Conservation (phyloP, 495 filamentous ascomycete genomes). For the Bombardia bombarda region DNA sequence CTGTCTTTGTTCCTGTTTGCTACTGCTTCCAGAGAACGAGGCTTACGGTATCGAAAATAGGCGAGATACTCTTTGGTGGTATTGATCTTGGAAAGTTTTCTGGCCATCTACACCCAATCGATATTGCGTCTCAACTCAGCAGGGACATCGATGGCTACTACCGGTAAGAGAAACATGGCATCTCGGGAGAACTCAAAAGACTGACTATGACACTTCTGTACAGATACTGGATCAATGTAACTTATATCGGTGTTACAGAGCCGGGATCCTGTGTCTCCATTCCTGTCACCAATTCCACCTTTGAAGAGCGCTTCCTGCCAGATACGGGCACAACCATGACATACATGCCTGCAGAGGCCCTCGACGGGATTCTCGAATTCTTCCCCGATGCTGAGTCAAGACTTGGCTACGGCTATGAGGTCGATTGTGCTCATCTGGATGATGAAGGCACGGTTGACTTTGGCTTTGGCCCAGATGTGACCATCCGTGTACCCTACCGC, state of each 20-base stretch:
- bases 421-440: conserved; percentile 46
- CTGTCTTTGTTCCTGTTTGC: neutral
- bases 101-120: conserved; percentile 49
- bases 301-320: conserved; percentile 50
- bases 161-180: conserved; percentile 3
- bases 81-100: conserved; percentile 73
- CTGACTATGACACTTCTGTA: neutral
- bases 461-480: conserved; percentile 46
- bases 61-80: conserved; percentile 81
- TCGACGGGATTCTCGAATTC: conserved; percentile 45
- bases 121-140: conserved; percentile 8
- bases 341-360: conserved; percentile 63
- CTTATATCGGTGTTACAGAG: conserved; percentile 39
- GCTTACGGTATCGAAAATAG: no score
- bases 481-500: conserved; percentile 57
- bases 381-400: conserved; percentile 45
- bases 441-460: conserved; percentile 51
- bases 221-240: conserved; percentile 31
- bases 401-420: conserved; percentile 34
- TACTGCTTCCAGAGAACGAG: neutral
- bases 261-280: conserved; percentile 26
- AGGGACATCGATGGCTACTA: conserved; percentile 13
- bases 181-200: neutral
- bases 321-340: conserved; percentile 75
- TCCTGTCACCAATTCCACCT: conserved; percentile 35